Percentiles rank a stretch among this genome's conserved stretches.
These are phyloP conservation scores for Penicillium sumatraense DNA, from an alignment of 2,329 filamentous ascomycete species.

Conservation along the genomic window DNA sequence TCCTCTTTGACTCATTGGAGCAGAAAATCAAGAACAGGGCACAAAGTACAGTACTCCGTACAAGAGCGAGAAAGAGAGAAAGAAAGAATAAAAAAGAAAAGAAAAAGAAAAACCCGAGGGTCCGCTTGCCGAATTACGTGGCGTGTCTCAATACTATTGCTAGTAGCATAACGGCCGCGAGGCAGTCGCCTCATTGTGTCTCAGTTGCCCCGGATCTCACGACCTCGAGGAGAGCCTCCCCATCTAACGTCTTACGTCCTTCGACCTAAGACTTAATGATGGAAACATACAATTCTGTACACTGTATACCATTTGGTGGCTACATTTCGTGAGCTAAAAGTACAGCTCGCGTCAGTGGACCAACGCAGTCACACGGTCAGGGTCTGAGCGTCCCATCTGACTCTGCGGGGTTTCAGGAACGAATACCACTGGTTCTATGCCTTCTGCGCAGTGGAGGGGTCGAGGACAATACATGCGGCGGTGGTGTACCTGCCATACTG, in stretches of 20 bases:
- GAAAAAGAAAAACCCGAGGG: neutral
- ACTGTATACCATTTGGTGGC: neutral
- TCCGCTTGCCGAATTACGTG: constrained; percentile 8
- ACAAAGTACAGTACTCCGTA: neutral
- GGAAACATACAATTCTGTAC: neutral
- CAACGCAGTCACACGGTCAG: constrained; percentile 15
- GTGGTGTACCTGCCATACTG: constrained; percentile 4
- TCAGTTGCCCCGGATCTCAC: constrained; percentile 13
- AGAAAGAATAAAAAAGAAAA: neutral
- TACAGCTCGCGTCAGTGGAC: constrained; percentile 8
- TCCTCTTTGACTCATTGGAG: neutral
- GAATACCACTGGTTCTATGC: constrained; percentile 29
- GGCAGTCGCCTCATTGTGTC: constrained; percentile 13
- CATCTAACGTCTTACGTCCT: too few relatives aligned
- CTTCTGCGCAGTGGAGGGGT: constrained; percentile 4
- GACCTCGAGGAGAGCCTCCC: neutral
- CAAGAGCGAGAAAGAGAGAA: neutral
- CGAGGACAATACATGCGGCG: neutral
- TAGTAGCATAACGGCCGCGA: constrained; percentile 4
- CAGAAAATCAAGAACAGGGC: too few relatives aligned
- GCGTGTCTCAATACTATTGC: constrained; percentile 7
- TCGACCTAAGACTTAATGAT: too few relatives aligned
- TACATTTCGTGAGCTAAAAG: neutral
- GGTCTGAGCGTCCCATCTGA: constrained; percentile 27
- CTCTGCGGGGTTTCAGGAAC: constrained; percentile 33